These are phyloP conservation scores for Phlyctochytrium arcticum DNA, from an alignment of 192 early-diverging fungal genomes.

Conservation along the genomic window DNA sequence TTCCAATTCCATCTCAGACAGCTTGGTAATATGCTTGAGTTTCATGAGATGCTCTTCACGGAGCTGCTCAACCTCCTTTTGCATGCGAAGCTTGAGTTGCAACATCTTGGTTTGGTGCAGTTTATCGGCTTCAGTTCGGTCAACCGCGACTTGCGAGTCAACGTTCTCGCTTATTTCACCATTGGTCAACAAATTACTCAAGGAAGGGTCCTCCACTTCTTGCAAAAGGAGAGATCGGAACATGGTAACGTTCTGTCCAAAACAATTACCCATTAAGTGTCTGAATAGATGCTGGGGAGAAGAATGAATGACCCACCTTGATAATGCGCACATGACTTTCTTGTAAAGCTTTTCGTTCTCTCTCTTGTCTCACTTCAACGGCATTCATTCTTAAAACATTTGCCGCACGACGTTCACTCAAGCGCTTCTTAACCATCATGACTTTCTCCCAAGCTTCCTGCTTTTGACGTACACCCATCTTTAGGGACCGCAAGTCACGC, in stretches of 20 bases:
- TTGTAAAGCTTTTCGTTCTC: constrained; percentile 24
- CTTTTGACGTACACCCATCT: constrained; percentile 11
- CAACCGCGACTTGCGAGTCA: neutral
- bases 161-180: no score
- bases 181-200: neutral
- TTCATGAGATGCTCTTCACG: constrained; percentile 32
- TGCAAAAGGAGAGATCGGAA: constrained; percentile 23
- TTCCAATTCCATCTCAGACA: constrained; percentile 21
- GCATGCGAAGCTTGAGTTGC: constrained; percentile 30
- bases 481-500: constrained; percentile 19
- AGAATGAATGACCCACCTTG: constrained; percentile 13
- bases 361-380: constrained; percentile 25
- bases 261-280: neutral
- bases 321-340: constrained; percentile 25
- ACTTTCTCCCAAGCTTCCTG: constrained; percentile 17
- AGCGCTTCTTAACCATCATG: constrained; percentile 15
- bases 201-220: constrained; percentile 9
- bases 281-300: neutral
- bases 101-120: constrained; percentile 28
- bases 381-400: constrained; percentile 5
- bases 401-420: constrained; percentile 13
- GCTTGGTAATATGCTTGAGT: constrained; percentile 28
- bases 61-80: constrained; percentile 32
- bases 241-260: constrained; percentile 22
- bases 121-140: constrained; percentile 17